These are phyloP conservation scores for Bacidia gigantensis DNA, from an alignment of 495 filamentous ascomycete genomes.

Conservation along the genomic window DNA sequence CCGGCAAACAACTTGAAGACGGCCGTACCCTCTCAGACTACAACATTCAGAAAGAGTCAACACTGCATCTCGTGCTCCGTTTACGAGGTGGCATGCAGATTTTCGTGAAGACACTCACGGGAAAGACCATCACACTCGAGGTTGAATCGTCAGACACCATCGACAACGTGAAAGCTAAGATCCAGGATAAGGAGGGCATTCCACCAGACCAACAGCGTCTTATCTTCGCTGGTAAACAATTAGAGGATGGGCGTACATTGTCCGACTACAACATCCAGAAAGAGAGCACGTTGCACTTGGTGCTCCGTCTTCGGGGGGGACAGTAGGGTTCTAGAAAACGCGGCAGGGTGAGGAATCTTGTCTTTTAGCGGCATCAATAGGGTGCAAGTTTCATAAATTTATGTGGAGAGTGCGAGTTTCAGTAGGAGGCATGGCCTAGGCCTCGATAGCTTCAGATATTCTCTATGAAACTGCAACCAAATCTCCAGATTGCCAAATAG, in stretches of 20 bases:
- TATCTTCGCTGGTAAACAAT: constrained; percentile 84
- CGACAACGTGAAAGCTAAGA: constrained; percentile 86
- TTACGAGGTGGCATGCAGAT: constrained; percentile 97
- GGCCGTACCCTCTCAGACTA: constrained; percentile 91
- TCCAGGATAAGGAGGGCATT: constrained; percentile 87
- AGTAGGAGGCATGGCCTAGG: too few species aligned
- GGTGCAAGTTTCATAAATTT: constrained; percentile 4
- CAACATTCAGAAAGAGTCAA: constrained; percentile 99
- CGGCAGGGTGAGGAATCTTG: background rate
- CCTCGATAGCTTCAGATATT: too few species aligned
- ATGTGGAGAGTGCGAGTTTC: constrained; percentile 2
- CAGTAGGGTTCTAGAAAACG: constrained; percentile 37
- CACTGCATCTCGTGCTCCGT: constrained; percentile 91
- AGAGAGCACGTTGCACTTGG: constrained; percentile 77
- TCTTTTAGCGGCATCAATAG: constrained; percentile 11
- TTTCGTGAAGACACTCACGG: constrained; percentile 86
- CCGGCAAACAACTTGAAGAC: constrained; percentile 89
- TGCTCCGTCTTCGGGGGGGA: constrained; percentile 76
- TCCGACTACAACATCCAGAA: constrained; percentile 94
- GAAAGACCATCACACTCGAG: constrained; percentile 85
- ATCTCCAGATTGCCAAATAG: too few species aligned
- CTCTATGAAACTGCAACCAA: too few species aligned
- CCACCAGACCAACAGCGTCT: constrained; percentile 80
- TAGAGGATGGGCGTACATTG: constrained; percentile 73
- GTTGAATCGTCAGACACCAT: constrained; percentile 85